phyloP scores from a whole-genome alignment of 2,329 filamentous ascomycete species.

The Fusarium sp. region DNA sequence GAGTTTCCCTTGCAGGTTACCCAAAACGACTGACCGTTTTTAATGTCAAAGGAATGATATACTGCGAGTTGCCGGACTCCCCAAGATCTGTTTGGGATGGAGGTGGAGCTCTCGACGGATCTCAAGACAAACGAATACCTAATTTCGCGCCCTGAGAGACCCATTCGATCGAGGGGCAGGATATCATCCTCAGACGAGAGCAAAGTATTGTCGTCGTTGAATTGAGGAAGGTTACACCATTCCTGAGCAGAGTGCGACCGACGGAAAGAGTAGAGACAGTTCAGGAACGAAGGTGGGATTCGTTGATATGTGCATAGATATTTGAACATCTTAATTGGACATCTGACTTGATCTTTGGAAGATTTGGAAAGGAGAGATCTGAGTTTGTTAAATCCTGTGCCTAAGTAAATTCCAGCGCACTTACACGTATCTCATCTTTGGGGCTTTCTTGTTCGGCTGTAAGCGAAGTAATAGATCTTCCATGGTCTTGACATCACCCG shows the following conservation, averaged over 20 bases:
- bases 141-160: slow-evolving; percentile 28
- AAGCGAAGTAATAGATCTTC: background rate
- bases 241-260: background rate
- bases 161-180: background rate
- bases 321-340: slow-evolving; percentile 14
- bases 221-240: slow-evolving; percentile 21
- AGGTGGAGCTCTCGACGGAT: slow-evolving; percentile 17
- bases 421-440: slow-evolving; percentile 24
- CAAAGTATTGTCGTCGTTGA: slow-evolving; percentile 26
- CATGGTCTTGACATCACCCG: background rate
- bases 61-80: slow-evolving; percentile 23
- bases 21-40: slow-evolving; percentile 7
- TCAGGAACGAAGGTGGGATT: slow-evolving; percentile 6
- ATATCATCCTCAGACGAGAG: background rate
- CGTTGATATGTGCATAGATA: slow-evolving; percentile 25
- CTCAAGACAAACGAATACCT: slow-evolving; percentile 25
- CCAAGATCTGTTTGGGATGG: background rate
- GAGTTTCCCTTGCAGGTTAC: slow-evolving; percentile 25
- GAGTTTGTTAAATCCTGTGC: background rate
- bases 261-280: slow-evolving; percentile 19
- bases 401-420: background rate
- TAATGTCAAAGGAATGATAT: slow-evolving; percentile 29
- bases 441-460: background rate
- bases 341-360: slow-evolving; percentile 5
- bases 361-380: slow-evolving; percentile 24